Evolutionary conservation across 768 basidiomycete species (phyloP).

Genomic region (Brasilioporus rufonigricans): DNA sequence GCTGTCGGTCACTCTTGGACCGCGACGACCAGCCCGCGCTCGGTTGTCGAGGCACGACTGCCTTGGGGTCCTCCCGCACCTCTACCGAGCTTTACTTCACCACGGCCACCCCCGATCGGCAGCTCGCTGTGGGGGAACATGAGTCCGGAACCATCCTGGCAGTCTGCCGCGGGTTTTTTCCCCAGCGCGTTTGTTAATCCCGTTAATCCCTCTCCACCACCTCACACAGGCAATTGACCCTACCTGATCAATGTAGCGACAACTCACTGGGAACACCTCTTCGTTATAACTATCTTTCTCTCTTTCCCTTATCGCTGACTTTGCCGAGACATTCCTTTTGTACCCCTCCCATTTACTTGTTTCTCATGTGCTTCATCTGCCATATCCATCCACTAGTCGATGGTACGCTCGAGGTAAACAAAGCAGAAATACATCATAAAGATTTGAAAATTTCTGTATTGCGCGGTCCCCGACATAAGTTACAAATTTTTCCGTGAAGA

Average conservation of each 20-base stretch:
- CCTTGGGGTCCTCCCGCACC: constrained; percentile 47
- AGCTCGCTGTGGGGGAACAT: constrained; percentile 43
- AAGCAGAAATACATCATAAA: constrained; percentile 38
- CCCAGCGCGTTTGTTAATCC: constrained; percentile 46
- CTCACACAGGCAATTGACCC: constrained; percentile 32
- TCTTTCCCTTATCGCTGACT: neutral
- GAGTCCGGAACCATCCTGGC: constrained; percentile 47
- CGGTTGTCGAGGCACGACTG: constrained; percentile 38
- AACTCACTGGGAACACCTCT: constrained; percentile 10
- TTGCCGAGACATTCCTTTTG: constrained; percentile 14
- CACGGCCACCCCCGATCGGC: constrained; percentile 35
- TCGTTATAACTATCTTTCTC: neutral
- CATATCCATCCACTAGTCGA: constrained; percentile 15
- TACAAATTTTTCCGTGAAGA: neutral
- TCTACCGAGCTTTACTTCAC: constrained; percentile 34
- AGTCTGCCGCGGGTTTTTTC: constrained; percentile 46
- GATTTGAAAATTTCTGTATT: constrained; percentile 28
- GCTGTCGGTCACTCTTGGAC: constrained; percentile 51
- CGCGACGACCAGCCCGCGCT: constrained; percentile 43
- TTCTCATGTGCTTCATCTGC: constrained; percentile 28
- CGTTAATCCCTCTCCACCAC: constrained; percentile 50
- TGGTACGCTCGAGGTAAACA: constrained; percentile 26
- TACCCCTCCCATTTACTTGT: neutral
- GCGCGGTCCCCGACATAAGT: neutral
- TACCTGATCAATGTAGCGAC: constrained; percentile 25